Conservation (phyloP, 208 protist species). For the Acanthamoeba royreba region DNA sequence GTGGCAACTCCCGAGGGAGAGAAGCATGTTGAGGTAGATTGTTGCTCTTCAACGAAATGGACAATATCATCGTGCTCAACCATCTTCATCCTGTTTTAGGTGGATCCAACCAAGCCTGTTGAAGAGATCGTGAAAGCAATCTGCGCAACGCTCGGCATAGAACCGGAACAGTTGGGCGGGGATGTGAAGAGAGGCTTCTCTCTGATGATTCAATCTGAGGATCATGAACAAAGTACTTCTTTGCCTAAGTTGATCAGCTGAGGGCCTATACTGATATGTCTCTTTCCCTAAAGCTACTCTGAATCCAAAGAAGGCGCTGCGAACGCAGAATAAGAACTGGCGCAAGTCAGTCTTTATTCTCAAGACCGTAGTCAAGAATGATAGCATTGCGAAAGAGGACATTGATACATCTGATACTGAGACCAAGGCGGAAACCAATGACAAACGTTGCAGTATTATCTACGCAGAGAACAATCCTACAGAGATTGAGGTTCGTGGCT, state of each 20-base stretch:
- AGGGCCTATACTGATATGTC: background rate
- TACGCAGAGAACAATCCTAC: background rate
- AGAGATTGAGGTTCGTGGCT: background rate
- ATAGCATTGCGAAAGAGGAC: background rate
- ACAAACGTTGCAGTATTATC: background rate
- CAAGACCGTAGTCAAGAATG: background rate
- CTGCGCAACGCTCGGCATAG: background rate
- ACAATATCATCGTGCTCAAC: background rate
- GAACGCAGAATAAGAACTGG: background rate
- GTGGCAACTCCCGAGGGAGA: background rate
- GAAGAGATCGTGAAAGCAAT: background rate
- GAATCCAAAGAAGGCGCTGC: conserved; percentile 3
- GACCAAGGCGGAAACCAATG: background rate
- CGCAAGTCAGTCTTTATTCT: background rate
- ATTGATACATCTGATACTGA: background rate
- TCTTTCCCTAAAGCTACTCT: background rate
- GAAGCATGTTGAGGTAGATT: background rate
- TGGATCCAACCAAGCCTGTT: background rate
- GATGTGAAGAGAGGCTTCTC: background rate
- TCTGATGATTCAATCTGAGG: background rate
- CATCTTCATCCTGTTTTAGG: background rate
- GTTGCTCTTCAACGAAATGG: background rate
- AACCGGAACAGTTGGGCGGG: background rate
- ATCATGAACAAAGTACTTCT: background rate
- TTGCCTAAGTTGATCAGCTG: background rate